Evolutionary conservation across 176 grass and related monocot species (phyloP).

Genomic region (Avena sativa): DNA sequence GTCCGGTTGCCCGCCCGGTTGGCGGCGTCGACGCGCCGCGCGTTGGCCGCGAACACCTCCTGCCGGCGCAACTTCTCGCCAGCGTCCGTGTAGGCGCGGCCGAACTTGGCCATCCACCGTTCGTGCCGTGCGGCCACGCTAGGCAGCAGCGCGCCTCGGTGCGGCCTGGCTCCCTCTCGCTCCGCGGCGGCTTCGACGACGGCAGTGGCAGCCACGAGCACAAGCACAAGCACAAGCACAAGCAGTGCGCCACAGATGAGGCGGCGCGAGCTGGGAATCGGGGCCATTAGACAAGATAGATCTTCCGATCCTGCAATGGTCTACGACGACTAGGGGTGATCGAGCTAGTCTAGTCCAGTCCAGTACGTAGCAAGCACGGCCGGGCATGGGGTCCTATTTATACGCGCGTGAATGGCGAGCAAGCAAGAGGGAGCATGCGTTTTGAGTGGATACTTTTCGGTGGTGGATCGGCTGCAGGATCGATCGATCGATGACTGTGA

Average conservation of each 20-base stretch:
- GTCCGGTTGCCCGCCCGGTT: constrained; percentile 44
- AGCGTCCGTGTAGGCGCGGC: constrained; percentile 46
- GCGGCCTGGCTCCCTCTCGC: neutral
- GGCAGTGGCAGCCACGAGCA: neutral
- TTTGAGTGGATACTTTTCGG: neutral
- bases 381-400: neutral
- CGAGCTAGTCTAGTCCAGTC: neutral
- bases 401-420: neutral
- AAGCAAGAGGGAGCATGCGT: neutral
- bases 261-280: neutral
- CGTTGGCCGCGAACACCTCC: constrained; percentile 51
- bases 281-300: constrained; percentile 25
- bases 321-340: too few species aligned
- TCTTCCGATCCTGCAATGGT: neutral
- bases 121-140: constrained; percentile 34
- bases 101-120: constrained; percentile 55
- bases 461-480: neutral
- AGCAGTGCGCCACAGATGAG: constrained; percentile 2
- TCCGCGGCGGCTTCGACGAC: neutral
- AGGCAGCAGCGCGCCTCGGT: neutral
- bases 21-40: constrained; percentile 46
- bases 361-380: neutral
- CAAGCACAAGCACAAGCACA: neutral
- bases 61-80: constrained; percentile 43
- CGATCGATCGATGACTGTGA: neutral